A percentile compares a stretch with the other conserved stretches of the same genome.
These are phyloP conservation scores for Ceratocystis variospora DNA, from an alignment of 2,329 filamentous ascomycete species.

Conservation along the genomic window DNA sequence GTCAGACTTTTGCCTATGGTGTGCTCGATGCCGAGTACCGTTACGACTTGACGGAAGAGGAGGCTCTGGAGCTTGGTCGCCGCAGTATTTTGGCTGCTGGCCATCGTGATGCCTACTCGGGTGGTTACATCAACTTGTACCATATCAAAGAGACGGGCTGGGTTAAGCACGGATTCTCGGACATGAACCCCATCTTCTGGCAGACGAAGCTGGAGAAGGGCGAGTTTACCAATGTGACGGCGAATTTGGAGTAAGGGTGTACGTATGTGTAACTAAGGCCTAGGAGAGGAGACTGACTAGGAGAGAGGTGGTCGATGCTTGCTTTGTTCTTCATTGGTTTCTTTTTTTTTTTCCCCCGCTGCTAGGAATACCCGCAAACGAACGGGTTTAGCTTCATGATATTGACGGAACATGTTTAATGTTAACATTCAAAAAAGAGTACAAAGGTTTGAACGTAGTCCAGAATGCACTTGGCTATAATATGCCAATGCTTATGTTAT, in stretches of 20 bases:
- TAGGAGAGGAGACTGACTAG: not conserved
- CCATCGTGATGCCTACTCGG: conserved; percentile 95
- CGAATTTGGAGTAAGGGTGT: conserved; percentile 44
- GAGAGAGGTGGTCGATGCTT: not conserved
- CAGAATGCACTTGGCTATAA: not conserved
- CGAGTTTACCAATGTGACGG: conserved; percentile 93
- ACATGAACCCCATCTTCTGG: conserved; percentile 99
- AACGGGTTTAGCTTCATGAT: conserved; percentile 16
- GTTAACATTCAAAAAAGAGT: conserved; percentile 11
- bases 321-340: conserved; percentile 11
- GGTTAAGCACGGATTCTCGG: conserved; percentile 96
- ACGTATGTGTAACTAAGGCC: not conserved
- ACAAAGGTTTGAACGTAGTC: not conserved
- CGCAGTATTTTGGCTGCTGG: conserved; percentile 92
- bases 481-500: not conserved
- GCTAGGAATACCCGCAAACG: conserved; percentile 13
- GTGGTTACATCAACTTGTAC: conserved; percentile 96
- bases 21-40: conserved; percentile 91
- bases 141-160: conserved; percentile 98
- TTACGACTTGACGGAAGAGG: conserved; percentile 76
- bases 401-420: conserved; percentile 15
- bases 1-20: conserved; percentile 97
- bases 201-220: conserved; percentile 97
- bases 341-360: not conserved
- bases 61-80: conserved; percentile 78